Base-by-base conservation (phyloP, 192 early-diverging fungal species). In the Dissophora globulifera region DNA sequence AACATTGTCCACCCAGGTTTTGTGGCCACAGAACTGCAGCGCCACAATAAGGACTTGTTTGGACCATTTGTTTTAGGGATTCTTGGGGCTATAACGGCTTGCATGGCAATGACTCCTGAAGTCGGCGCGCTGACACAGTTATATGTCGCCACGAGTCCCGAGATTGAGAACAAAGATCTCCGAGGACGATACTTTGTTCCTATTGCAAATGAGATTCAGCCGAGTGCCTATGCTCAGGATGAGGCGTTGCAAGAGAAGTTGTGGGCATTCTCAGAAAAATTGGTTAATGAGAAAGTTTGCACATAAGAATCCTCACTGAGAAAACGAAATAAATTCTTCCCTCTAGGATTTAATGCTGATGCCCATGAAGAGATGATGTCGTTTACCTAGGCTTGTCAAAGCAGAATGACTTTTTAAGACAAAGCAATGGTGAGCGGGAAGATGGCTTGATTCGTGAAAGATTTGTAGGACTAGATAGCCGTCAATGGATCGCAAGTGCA, bases 141-240 rank as follows among this genome's bases (percentile, higher is more conserved):
- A 15, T 86, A 83, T 40, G 23, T 69, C 38, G 81, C 85, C 11
- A 86, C 83, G 4, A 85, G 83, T 20, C 85, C 85, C 26, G 72
- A 86, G 52, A 51, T 84, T 46, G 74, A 80, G 60, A 48, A 78
- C 26, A 75, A 80, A 41, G 68, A 82, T 69, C 26, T 60, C 12
- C 45, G 75, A n/a, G 66, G 66, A 35, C 20, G 43, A 25, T 69
- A 69, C 40, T 78, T 69, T 25, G 51, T 58, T 13, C 75, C 75
- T 4, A 52, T 53, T 58, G 59, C 45, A 1, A 45, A 52, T 25
- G 53, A 41, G 58, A 42, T 52, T 45, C 31, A 61, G 2, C 35
- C 54, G 26, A 47, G 63, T 66, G 43, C 48, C 16, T 42, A 17
- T 10, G 35, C 61, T 30, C 50, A 15, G 29, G 50, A 52, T 42